phyloP scores from a whole-genome alignment of 177 flowering plant genomes.

The Vitis hybrid region DNA sequence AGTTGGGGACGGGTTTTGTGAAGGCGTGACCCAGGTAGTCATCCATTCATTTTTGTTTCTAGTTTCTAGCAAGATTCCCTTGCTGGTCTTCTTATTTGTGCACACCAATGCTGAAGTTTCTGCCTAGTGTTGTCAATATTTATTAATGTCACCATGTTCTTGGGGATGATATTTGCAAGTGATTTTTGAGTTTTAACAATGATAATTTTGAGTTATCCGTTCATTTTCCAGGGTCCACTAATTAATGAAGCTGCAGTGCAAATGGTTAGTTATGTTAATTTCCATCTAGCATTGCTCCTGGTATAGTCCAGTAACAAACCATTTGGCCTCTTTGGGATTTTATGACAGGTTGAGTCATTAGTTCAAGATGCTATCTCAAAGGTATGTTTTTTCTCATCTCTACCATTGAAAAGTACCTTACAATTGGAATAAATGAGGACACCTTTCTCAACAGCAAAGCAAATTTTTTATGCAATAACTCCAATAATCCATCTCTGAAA shows the following conservation, averaged over 20 bases:
- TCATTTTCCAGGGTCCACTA: conserved; percentile 76
- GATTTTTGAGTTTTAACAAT: background rate
- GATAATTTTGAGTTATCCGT: background rate
- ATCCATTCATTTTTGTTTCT: background rate
- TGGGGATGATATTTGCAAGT: too few relatives aligned
- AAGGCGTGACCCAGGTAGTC: conserved; percentile 82
- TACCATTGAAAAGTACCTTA: background rate
- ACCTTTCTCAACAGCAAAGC: background rate
- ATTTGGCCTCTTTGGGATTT: conserved; percentile 7
- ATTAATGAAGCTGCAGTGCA: conserved; percentile 93
- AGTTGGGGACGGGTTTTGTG: conserved; percentile 92
- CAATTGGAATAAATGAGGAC: too few relatives aligned
- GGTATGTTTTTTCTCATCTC: conserved; percentile 45
- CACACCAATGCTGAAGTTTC: too few relatives aligned
- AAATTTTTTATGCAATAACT: too few relatives aligned
- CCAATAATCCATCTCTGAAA: too few relatives aligned
- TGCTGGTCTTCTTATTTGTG: background rate
- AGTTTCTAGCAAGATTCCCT: background rate
- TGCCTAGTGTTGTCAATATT: too few relatives aligned
- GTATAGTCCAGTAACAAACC: too few relatives aligned
- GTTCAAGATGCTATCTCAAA: conserved; percentile 82
- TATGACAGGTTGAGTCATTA: conserved; percentile 74
- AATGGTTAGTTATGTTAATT: conserved; percentile 44
- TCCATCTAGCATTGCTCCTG: too few relatives aligned
- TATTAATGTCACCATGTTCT: too few relatives aligned